Base-by-base conservation (phyloP, 2,329 filamentous ascomycete genomes). In the Ilyonectria mors-panacis region DNA sequence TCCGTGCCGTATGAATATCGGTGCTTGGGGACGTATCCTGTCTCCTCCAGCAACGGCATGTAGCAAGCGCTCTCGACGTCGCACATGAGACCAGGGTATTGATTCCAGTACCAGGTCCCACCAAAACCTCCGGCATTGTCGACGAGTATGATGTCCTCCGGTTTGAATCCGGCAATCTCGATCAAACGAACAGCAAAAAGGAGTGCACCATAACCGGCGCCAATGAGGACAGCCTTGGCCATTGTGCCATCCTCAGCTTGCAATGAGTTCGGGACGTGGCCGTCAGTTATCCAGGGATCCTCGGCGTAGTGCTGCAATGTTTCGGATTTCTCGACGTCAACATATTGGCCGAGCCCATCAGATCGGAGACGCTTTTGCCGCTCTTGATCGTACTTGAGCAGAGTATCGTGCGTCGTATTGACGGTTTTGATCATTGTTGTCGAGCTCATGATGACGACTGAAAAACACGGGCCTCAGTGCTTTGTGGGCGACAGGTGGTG, bases 21-120 rank as follows among this genome's bases (percentile, higher is more conserved):
- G 48, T 86, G 80, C 17, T 80, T 85, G 0, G 89, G 89, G 75
- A 90, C 84, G 72, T 89, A 90, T 0, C 85, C 85, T 2, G 83
- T 89, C 76, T 91, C 88, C 66, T 91, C 88, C 2, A 91, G 81
- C 13, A 89, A 77, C 4, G 88, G 88, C 78, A 91, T 77, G 71
- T 91, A 91, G n/a, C 84, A 81, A 70, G 87, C 89, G 58, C 83
- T 82, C 76, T 92, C 89, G 3, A 89, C 78, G 71, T 92, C 89
- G 73, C 88, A 91, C 69, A 82, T 81, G 8, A 86, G 73, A 0
- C 84, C 85, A 0, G 85, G 85, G 63, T 85, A 87, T 0, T 84
- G 77, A 66, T 86, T 86, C 82, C 85, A 86, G 65, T 84, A 86
- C 85, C 85, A 87, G 0, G 84, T 86, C 12, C 85, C 85, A 4